These are phyloP conservation scores for Ochetophila trinervis DNA, from an alignment of 306 rosid species.

Conservation along the genomic window DNA sequence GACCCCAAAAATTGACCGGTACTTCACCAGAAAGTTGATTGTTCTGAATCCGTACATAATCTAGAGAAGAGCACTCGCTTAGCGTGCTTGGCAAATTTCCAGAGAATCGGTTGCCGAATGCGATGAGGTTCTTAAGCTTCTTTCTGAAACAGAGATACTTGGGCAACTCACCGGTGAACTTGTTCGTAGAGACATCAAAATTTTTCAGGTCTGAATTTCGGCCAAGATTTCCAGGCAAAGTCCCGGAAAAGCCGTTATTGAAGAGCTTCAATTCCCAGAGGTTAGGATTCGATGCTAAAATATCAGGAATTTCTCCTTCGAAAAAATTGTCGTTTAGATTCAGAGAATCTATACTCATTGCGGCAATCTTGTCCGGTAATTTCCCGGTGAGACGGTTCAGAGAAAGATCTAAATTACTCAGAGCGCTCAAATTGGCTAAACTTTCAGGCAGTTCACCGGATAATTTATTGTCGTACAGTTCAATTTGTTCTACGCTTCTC, in stretches of 20 bases:
- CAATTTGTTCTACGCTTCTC: constrained; percentile 34
- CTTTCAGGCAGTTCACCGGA: constrained; percentile 66
- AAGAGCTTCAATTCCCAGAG: constrained; percentile 45
- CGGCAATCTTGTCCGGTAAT: constrained; percentile 41
- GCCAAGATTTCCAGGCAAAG: constrained; percentile 56
- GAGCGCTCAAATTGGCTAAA: constrained; percentile 48
- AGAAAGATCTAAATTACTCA: constrained; percentile 54
- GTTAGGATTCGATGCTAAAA: constrained; percentile 47
- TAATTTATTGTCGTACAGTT: constrained; percentile 44
- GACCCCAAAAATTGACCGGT: constrained; percentile 55
- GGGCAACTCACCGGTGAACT: constrained; percentile 57
- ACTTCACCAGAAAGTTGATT: constrained; percentile 54
- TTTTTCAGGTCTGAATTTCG: constrained; percentile 35
- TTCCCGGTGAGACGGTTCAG: constrained; percentile 62
- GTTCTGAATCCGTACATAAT: constrained; percentile 55
- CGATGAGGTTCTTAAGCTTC: constrained; percentile 36
- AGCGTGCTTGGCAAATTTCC: constrained; percentile 47
- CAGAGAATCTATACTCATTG: constrained; percentile 33
- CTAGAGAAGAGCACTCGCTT: constrained; percentile 45
- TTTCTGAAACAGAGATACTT: constrained; percentile 50
- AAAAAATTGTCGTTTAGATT: constrained; percentile 65
- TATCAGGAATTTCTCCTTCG: constrained; percentile 52
- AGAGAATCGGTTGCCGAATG: constrained; percentile 51
- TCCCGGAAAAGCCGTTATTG: constrained; percentile 72
- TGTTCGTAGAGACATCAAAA: constrained; percentile 71